Conservation (phyloP, 202 grass and related monocot species). For the Saccharum hybrid region DNA sequence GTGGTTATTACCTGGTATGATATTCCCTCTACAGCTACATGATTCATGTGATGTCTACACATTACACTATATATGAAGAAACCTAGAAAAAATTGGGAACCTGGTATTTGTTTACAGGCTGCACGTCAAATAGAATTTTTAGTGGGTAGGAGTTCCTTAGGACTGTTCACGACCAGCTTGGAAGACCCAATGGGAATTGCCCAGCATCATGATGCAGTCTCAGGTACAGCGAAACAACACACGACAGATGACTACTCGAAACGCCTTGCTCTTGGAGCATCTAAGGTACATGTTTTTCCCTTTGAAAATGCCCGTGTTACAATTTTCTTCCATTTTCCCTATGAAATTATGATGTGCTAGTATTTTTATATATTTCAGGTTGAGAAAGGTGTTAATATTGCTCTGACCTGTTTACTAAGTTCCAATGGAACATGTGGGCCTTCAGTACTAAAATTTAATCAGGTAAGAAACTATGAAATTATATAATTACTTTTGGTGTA, state of each 20-base stretch:
- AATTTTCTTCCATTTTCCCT: constrained; percentile 26
- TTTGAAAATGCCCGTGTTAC: background rate
- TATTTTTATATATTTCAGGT: constrained; percentile 58
- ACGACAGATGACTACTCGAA: constrained; percentile 87
- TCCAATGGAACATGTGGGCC: constrained; percentile 52
- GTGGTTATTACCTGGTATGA: constrained; percentile 92
- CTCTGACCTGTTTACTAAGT: constrained; percentile 65
- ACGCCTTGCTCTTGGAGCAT: constrained; percentile 77
- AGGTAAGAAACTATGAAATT: constrained; percentile 49
- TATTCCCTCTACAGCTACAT: background rate
- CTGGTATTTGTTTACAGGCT: constrained; percentile 56
- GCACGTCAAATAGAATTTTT: constrained; percentile 86
- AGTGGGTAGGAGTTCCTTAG: constrained; percentile 45
- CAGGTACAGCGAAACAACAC: constrained; percentile 84
- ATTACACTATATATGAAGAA: background rate
- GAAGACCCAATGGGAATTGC: constrained; percentile 79
- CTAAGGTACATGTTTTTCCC: constrained; percentile 54
- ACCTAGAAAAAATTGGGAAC: background rate
- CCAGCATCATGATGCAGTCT: constrained; percentile 91
- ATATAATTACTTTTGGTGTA: background rate
- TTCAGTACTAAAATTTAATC: constrained; percentile 61
- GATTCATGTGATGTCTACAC: background rate
- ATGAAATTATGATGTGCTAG: constrained; percentile 13
- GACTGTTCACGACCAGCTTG: constrained; percentile 69
- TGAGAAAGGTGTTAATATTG: constrained; percentile 62